These are phyloP conservation scores for Calocera viscosa DNA, from an alignment of 768 basidiomycete species.

Conservation along the genomic window DNA sequence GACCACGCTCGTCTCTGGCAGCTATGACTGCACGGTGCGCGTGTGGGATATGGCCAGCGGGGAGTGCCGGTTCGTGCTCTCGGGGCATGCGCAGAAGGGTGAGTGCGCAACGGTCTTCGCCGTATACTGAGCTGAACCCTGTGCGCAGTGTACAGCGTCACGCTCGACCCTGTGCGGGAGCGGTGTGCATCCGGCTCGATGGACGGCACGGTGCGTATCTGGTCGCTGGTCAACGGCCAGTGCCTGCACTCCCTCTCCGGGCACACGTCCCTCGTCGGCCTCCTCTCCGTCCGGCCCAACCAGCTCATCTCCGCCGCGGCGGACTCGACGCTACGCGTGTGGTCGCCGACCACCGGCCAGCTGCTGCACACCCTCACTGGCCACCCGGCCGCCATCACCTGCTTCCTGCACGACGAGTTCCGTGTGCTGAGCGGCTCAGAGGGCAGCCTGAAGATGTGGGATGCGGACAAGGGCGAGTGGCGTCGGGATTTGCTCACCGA, in stretches of 20 bases:
- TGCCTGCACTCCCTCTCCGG: conserved; percentile 72
- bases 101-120: conserved; percentile 17
- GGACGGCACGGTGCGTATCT: conserved; percentile 94
- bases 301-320: conserved; percentile 91
- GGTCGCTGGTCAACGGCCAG: conserved; percentile 74
- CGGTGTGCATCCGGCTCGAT: conserved; percentile 95
- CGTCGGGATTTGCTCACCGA: conserved; percentile 81
- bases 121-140: neutral
- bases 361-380: conserved; percentile 72
- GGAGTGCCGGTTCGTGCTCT: conserved; percentile 62
- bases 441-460: conserved; percentile 97
- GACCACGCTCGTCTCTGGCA: conserved; percentile 81
- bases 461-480: conserved; percentile 72
- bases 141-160: conserved; percentile 79
- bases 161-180: conserved; percentile 70
- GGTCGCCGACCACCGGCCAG: conserved; percentile 79
- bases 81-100: conserved; percentile 91
- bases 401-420: conserved; percentile 97
- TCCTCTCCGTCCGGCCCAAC: conserved; percentile 79
- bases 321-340: conserved; percentile 86
- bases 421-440: conserved; percentile 93
- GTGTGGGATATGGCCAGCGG: conserved; percentile 91
- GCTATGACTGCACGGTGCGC: conserved; percentile 88
- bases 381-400: conserved; percentile 96
- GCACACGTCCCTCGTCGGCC: conserved; percentile 88